Evolutionary conservation across 1,284 basidiomycete species (phyloP).

Genomic region (Gymnopus androsaceus): DNA sequence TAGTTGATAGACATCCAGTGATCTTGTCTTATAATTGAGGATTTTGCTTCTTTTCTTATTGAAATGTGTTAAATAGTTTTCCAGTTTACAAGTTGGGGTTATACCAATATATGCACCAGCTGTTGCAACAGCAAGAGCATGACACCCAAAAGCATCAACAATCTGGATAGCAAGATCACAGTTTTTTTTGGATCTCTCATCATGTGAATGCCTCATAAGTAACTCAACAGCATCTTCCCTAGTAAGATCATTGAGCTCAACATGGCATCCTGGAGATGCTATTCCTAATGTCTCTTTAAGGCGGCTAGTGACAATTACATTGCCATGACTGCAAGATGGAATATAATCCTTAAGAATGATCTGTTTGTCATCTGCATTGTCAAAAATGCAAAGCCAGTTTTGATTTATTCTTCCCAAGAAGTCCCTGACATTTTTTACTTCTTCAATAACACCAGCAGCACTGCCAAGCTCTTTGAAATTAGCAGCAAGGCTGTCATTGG

Average conservation of each 20-base stretch:
- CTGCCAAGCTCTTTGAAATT: too few relatives aligned
- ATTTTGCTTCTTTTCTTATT: background rate
- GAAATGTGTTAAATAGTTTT: background rate
- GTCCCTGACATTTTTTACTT: background rate
- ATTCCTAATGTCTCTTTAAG: background rate
- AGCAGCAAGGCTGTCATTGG: too few relatives aligned
- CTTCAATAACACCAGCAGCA: background rate
- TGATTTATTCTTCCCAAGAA: background rate
- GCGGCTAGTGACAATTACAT: too few relatives aligned
- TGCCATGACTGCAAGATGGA: too few relatives aligned
- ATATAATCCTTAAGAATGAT: too few relatives aligned
- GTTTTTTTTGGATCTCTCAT: too few relatives aligned
- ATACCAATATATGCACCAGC: constrained; percentile 1
- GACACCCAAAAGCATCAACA: background rate
- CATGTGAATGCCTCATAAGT: too few relatives aligned
- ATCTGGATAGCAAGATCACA: background rate
- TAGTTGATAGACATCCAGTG: background rate
- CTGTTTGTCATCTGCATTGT: background rate
- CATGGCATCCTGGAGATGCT: background rate
- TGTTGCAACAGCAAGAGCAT: constrained; percentile 4
- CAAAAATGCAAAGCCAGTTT: background rate
- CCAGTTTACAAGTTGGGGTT: background rate
- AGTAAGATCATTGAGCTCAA: background rate
- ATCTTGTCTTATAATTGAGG: too few relatives aligned
- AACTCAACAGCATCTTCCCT: too few relatives aligned